Conservation (phyloP, 1,139 yeast species). For the Saccharomycopsis phalli region DNA sequence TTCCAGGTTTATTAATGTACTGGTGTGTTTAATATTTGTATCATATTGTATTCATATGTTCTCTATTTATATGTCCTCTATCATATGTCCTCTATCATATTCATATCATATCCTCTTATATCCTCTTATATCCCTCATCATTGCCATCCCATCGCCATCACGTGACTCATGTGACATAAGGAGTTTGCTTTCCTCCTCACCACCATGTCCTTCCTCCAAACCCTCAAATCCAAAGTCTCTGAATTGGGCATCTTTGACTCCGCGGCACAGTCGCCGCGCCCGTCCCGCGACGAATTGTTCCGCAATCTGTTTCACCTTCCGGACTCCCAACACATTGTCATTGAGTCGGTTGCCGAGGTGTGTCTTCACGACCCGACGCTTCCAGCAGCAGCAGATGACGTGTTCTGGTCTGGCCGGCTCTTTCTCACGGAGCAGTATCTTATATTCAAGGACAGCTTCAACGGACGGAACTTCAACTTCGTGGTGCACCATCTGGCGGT, state of each 20-base stretch:
- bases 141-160: too few species aligned
- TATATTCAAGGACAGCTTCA: constrained; percentile 64
- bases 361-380: constrained; percentile 36
- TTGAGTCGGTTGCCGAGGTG: constrained; percentile 64
- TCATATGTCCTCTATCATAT: too few species aligned
- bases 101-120: too few species aligned
- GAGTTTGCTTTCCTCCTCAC: too few species aligned
- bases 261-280: constrained; percentile 26
- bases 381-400: constrained; percentile 20
- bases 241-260: constrained; percentile 30
- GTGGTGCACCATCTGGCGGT: constrained; percentile 69
- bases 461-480: constrained; percentile 59
- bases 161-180: too few species aligned
- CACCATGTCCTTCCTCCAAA: constrained; percentile 18
- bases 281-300: constrained; percentile 60
- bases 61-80: too few species aligned
- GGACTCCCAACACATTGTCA: constrained; percentile 53
- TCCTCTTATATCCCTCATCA: too few species aligned
- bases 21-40: too few species aligned
- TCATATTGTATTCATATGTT: too few species aligned
- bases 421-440: constrained; percentile 67
- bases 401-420: constrained; percentile 48
- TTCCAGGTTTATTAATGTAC: too few species aligned
- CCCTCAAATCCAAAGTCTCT: constrained; percentile 17
- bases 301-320: constrained; percentile 64